Evolutionary conservation across 2,329 filamentous ascomycete species (phyloP), one percentile per base, ranked within the genome.

Genomic region (Colletotrichum sp.): DNA sequence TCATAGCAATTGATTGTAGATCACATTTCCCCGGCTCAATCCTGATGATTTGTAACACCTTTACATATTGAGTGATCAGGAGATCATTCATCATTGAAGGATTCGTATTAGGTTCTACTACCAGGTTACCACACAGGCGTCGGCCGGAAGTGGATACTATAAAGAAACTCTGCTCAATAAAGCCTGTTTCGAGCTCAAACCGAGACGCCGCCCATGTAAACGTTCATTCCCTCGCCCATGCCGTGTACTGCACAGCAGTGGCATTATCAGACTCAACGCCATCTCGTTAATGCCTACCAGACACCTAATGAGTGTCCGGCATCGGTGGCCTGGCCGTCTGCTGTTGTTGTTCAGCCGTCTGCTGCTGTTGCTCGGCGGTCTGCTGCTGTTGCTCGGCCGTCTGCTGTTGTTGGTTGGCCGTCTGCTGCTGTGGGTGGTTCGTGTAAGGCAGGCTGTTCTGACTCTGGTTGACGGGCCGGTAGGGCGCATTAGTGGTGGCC

Each of bases 341-440:
- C 52, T 76, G 76, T 3, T 18, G 63, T 64, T 28, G 63, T 59
- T 8, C 59, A 55, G 67, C 71, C 30, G 72, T 69, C 34, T 69
- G 72, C 70, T 78, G 76, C 49, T 76, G 64, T 60, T 77, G 78
- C 18, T 79, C 55, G 30, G 78, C 71, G 6, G 76, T 77, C 68
- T 77, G 68, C 71, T 78, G 77, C 30, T 76, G 64, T 60, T 77
- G 78, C 8, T 79, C 32, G 32, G 78, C 71, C 12, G 77, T 78
- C 67, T 77, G 68, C 71, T 78, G 78, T 30, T 76, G 63, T 57
- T 77, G 78, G n/a, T 78, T 39, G 15, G 36, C 36, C 36, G 1
- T 39, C 36, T 39, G 36, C 36, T 39, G 36, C 16, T 39, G 70
- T 30, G 78, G 78, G 69, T 80, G 80, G 28, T 77, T 64, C 24